Evolutionary conservation across 148 eudicot genomes (phyloP).

Genomic region (Talinum fruticosum): DNA sequence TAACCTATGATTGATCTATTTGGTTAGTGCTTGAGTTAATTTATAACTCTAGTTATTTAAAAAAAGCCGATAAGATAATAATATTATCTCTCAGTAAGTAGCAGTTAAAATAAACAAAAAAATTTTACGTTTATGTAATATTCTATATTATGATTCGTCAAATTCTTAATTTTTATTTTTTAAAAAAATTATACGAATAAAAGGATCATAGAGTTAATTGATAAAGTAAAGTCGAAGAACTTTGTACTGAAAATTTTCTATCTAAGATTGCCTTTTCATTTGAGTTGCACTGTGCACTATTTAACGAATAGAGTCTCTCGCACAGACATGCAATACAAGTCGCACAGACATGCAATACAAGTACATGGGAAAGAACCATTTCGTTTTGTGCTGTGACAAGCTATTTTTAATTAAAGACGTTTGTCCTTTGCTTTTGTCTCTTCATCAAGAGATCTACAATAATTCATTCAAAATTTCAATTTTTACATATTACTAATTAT

Average conservation of each 20-base stretch:
- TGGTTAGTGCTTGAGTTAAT: too few relatives aligned
- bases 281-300: background rate
- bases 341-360: background rate
- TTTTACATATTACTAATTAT: too few relatives aligned
- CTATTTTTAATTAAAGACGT: background rate
- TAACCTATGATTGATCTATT: background rate
- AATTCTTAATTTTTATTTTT: background rate
- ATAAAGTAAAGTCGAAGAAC: background rate
- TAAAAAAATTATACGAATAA: too few relatives aligned
- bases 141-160: background rate
- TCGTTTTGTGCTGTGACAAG: background rate
- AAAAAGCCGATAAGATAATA: too few relatives aligned
- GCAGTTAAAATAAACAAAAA: too few relatives aligned
- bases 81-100: too few relatives aligned
- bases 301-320: background rate
- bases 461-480: background rate
- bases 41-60: too few relatives aligned
- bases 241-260: background rate
- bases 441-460: too few relatives aligned
- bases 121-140: too few relatives aligned
- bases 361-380: conserved; percentile 12
- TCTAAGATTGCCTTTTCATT: background rate
- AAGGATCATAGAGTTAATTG: background rate
- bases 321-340: background rate
- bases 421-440: background rate